Percentiles rank a stretch among this genome's conserved stretches.
Evolutionary conservation across 2,329 filamentous ascomycete species (phyloP).

Genomic region (Aspergillus pseudonomiae): DNA sequence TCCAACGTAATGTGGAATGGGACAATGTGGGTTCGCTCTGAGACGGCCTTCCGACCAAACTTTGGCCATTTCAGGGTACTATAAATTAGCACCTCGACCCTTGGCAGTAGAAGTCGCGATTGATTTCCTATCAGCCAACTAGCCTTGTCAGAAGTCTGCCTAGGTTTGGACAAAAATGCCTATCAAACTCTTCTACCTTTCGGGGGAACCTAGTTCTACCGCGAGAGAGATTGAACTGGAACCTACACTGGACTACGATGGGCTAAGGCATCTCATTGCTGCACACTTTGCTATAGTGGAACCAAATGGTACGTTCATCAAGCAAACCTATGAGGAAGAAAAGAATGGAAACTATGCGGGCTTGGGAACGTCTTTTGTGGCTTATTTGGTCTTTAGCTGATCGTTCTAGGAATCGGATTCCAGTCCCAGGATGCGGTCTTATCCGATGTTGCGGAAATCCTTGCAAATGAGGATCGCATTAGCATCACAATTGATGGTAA

Average conservation of each 20-base stretch:
- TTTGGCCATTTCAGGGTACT: not conserved
- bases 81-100: not conserved
- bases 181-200: not conserved
- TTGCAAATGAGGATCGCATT: slow-evolving; percentile 8
- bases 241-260: slow-evolving; percentile 20
- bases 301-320: slow-evolving; percentile 22
- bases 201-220: slow-evolving; percentile 4
- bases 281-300: slow-evolving; percentile 33
- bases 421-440: not conserved
- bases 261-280: slow-evolving; percentile 25
- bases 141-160: not conserved
- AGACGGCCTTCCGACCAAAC: too few species aligned
- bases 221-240: slow-evolving; percentile 25
- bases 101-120: not conserved
- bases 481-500: slow-evolving; percentile 33
- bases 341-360: not conserved
- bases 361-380: not conserved
- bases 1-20: not conserved
- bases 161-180: not conserved
- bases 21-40: not conserved
- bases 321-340: not conserved
- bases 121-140: not conserved
- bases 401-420: not conserved
- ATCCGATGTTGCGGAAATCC: not conserved
- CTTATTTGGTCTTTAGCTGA: not conserved